Percentiles rank a stretch among this genome's conserved stretches.
These are phyloP conservation scores for Salvia splendens DNA, from an alignment of 257 asterid species.

Conservation along the genomic window DNA sequence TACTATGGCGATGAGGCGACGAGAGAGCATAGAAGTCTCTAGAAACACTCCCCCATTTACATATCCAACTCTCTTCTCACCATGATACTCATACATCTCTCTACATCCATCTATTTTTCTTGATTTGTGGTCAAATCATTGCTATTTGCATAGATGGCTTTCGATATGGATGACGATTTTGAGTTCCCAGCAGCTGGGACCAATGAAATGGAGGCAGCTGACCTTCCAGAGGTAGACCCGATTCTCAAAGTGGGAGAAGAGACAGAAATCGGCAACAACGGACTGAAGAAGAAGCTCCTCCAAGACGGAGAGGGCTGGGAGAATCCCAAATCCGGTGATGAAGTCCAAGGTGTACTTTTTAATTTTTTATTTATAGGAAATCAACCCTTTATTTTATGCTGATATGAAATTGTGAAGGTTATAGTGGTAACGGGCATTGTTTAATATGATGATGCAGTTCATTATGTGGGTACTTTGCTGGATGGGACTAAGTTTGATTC, in stretches of 20 bases:
- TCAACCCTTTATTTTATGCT: background rate
- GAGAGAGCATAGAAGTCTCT: conserved; percentile 27
- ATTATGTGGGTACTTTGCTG: conserved; percentile 57
- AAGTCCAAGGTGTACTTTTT: conserved; percentile 48
- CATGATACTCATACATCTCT: background rate
- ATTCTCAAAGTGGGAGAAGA: conserved; percentile 43
- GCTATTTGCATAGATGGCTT: background rate
- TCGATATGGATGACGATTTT: conserved; percentile 43
- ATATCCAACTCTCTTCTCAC: background rate
- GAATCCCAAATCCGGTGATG: conserved; percentile 45
- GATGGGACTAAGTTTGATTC: conserved; percentile 64
- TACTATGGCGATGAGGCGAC: background rate
- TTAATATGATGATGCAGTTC: conserved; percentile 48
- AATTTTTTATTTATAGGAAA: too few species aligned
- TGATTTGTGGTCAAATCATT: background rate
- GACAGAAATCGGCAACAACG: conserved; percentile 41
- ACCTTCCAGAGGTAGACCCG: conserved; percentile 29
- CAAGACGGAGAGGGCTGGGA: conserved; percentile 53
- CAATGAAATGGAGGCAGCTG: conserved; percentile 30
- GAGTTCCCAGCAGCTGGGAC: conserved; percentile 35
- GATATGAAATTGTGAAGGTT: background rate
- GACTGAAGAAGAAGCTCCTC: conserved; percentile 48
- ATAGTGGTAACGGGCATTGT: conserved; percentile 15
- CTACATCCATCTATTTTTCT: background rate
- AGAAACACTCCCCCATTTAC: conserved; percentile 17